phyloP scores from a whole-genome alignment of 139 green algal species.

The Pleodorina starrii region DNA sequence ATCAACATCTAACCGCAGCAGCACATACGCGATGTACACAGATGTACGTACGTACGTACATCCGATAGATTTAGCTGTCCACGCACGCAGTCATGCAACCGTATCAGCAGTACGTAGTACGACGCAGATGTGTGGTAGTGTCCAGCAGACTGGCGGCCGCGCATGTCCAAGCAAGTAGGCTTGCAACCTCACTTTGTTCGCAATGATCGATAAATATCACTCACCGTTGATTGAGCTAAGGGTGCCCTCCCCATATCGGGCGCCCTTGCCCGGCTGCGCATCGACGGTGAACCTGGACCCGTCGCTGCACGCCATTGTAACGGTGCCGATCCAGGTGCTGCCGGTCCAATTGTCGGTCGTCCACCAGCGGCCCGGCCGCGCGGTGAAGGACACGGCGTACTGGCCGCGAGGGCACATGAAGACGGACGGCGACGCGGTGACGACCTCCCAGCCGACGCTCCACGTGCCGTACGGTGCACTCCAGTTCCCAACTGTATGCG shows the following conservation, averaged over 20 bases:
- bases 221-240: not conserved
- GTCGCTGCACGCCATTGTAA: not conserved
- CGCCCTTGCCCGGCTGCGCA: not conserved
- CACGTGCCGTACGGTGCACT: not conserved
- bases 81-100: not conserved
- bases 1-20: too few species aligned
- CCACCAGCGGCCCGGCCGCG: not conserved
- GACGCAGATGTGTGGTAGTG: too few species aligned
- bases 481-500: not conserved
- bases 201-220: too few species aligned
- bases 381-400: constrained; percentile 1
- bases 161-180: too few species aligned
- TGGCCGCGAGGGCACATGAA: not conserved
- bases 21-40: too few species aligned
- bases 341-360: not conserved
- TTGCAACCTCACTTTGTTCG: too few species aligned
- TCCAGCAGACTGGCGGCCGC: too few species aligned
- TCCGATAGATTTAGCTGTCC: too few species aligned
- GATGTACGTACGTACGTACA: too few species aligned
- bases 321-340: not conserved
- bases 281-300: not conserved
- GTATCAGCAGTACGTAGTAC: too few species aligned
- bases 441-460: not conserved
- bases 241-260: not conserved
- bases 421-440: not conserved